Conservation (phyloP, 1,284 basidiomycete species). For the Trichosporon sp. region DNA sequence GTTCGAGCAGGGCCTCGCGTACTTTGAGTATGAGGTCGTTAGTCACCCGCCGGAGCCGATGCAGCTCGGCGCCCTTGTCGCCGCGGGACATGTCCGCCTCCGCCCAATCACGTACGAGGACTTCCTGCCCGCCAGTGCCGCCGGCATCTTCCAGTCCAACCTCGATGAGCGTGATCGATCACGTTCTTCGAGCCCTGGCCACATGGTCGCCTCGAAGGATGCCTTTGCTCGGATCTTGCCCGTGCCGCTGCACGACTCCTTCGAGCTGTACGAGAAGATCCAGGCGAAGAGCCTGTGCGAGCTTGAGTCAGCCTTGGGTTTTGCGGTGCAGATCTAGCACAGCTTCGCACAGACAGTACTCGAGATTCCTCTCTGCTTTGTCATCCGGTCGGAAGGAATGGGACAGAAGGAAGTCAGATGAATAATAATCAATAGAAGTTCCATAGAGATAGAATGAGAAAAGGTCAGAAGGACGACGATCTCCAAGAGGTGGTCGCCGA, state of each 20-base stretch:
- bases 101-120: conserved; percentile 49
- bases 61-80: conserved; percentile 26
- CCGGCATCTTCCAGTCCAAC: conserved; percentile 50
- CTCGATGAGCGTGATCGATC: conserved; percentile 25
- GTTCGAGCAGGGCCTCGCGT: conserved; percentile 31
- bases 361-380: too few relatives aligned
- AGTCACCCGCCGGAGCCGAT: neutral
- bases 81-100: conserved; percentile 30
- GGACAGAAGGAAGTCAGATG: neutral
- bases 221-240: conserved; percentile 25
- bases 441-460: too few relatives aligned
- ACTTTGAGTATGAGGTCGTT: conserved; percentile 31
- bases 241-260: conserved; percentile 22
- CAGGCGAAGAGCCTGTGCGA: conserved; percentile 11
- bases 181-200: conserved; percentile 11
- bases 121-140: conserved; percentile 49
- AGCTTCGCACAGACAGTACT: neutral
- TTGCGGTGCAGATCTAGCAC: neutral
- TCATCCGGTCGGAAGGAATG: neutral
- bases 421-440: too few relatives aligned
- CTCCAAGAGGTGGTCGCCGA: too few relatives aligned
- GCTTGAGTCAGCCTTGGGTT: conserved; percentile 11
- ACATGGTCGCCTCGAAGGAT: conserved; percentile 1
- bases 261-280: conserved; percentile 27
- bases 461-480: too few relatives aligned